These are phyloP conservation scores for Sanguinoderma infundibulare DNA, from an alignment of 1,284 basidiomycete species.

Conservation along the genomic window DNA sequence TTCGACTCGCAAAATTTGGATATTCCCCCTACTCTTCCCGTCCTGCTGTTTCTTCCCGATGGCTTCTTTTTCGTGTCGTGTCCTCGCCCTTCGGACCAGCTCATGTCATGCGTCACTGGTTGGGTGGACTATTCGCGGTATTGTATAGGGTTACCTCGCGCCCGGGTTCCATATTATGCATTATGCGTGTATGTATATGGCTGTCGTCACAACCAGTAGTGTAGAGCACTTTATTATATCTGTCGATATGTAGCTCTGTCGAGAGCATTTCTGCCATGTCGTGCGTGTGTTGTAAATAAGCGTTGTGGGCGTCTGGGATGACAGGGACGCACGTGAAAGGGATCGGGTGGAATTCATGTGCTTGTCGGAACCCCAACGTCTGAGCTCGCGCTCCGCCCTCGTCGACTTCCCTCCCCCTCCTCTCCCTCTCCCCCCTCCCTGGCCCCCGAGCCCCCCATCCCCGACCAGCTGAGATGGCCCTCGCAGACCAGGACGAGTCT, in stretches of 20 bases:
- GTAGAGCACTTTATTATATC: slow-evolving; percentile 26
- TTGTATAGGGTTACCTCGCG: slow-evolving; percentile 22
- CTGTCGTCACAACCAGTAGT: slow-evolving; percentile 15
- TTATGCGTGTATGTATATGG: slow-evolving; percentile 28
- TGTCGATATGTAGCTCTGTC: background rate
- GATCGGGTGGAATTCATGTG: slow-evolving; percentile 24
- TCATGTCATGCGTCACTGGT: background rate
- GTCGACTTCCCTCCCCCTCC: slow-evolving; percentile 4
- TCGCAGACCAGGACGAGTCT: slow-evolving; percentile 52
- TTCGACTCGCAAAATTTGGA: slow-evolving; percentile 15
- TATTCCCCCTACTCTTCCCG: background rate
- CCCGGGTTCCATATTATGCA: slow-evolving; percentile 23
- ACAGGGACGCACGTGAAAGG: slow-evolving; percentile 24
- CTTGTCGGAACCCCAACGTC: slow-evolving; percentile 12
- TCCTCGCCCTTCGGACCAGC: slow-evolving; percentile 3
- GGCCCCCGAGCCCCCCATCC: background rate
- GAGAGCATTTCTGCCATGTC: background rate
- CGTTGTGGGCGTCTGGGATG: slow-evolving; percentile 21
- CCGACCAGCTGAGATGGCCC: slow-evolving; percentile 28
- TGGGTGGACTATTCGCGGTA: slow-evolving; percentile 22
- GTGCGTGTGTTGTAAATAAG: slow-evolving; percentile 14
- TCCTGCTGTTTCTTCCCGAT: background rate
- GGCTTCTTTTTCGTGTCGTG: background rate
- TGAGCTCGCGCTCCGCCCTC: background rate
- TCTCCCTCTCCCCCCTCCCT: background rate